phyloP scores from a whole-genome alignment of 371 early-diverging fungal genomes.

The Lichtheimia corymbifera region DNA sequence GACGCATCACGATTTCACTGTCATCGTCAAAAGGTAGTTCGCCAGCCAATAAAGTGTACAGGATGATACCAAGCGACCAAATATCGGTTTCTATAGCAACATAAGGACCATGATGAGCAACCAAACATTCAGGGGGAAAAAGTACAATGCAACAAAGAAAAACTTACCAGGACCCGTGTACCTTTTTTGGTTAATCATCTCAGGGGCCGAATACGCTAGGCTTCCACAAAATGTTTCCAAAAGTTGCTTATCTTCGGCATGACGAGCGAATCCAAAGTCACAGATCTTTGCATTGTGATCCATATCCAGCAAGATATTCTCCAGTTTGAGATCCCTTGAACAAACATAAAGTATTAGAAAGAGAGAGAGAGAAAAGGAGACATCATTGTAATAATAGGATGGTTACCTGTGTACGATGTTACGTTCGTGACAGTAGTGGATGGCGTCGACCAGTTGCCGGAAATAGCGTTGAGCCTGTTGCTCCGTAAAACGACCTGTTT shows the following conservation, averaged over 20 bases:
- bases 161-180: slow-evolving; percentile 75
- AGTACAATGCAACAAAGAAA: not conserved
- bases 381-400: not conserved
- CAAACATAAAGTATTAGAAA: not conserved
- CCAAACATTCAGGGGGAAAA: not conserved
- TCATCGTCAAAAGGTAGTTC: slow-evolving; percentile 87
- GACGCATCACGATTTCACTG: slow-evolving; percentile 66
- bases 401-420: slow-evolving; percentile 78
- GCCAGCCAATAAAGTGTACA: slow-evolving; percentile 81
- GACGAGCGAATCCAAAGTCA: slow-evolving; percentile 91
- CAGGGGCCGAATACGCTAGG: slow-evolving; percentile 83
- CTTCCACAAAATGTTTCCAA: slow-evolving; percentile 89
- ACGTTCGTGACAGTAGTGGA: slow-evolving; percentile 75
- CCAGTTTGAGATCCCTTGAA: slow-evolving; percentile 77
- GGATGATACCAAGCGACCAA: slow-evolving; percentile 86
- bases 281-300: slow-evolving; percentile 79
- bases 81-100: slow-evolving; percentile 71
- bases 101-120: not conserved
- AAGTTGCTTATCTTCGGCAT: slow-evolving; percentile 64
- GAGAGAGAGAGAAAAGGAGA: not conserved
- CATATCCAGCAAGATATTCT: slow-evolving; percentile 80
- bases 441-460: slow-evolving; percentile 74
- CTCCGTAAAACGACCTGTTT: slow-evolving; percentile 58
- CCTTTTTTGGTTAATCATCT: slow-evolving; percentile 74
- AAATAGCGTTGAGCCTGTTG: slow-evolving; percentile 64